Evolutionary conservation across 225 moss, liverwort and hornwort genomes (phyloP).

Genomic region (Bryoerythrophyllum caledonicum): DNA sequence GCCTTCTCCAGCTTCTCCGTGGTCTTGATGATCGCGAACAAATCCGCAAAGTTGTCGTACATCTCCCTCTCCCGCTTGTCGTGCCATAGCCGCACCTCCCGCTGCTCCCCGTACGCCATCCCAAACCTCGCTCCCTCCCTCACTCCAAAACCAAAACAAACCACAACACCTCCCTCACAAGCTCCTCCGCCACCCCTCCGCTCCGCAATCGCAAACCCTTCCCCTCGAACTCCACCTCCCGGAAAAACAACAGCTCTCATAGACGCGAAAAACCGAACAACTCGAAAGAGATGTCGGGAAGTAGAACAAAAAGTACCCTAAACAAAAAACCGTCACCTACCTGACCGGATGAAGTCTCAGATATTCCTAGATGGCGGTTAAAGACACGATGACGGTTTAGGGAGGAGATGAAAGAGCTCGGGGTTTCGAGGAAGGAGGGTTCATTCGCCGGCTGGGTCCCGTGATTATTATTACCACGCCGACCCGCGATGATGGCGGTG

Average conservation of each 20-base stretch:
- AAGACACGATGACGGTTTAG: not conserved
- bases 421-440: not conserved
- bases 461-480: not conserved
- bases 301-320: not conserved
- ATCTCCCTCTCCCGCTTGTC: conserved; percentile 76
- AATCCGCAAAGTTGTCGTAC: conserved; percentile 93
- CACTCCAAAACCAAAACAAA: not conserved
- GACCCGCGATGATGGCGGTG: conserved; percentile 1
- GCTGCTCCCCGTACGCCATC: conserved; percentile 69
- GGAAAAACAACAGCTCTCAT: not conserved
- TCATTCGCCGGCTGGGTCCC: not conserved
- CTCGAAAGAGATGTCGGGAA: not conserved
- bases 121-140: not conserved
- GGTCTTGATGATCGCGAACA: conserved; percentile 96
- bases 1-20: conserved; percentile 99
- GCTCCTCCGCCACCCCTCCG: no score
- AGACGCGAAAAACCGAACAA: no score
- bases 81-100: conserved; percentile 85
- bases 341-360: no score
- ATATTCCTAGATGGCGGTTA: not conserved
- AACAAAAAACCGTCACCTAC: not conserved
- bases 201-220: not conserved
- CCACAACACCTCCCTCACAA: not conserved
- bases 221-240: no score
- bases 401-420: no score